These are phyloP conservation scores for Echria macrotheca DNA, from an alignment of 495 filamentous ascomycete species.

Conservation along the genomic window DNA sequence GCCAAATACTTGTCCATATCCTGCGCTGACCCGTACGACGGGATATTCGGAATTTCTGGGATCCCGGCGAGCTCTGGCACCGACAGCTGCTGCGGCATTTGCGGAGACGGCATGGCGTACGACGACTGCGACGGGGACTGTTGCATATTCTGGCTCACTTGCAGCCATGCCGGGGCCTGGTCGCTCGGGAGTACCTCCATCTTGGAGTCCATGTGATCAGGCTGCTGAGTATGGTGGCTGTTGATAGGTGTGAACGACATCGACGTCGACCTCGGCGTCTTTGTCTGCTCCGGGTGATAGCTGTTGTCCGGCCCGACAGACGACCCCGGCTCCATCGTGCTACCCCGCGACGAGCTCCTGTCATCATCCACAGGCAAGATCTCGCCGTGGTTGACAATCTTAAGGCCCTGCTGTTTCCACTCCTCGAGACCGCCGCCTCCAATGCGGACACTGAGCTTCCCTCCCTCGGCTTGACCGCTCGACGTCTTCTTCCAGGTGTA, in stretches of 20 bases:
- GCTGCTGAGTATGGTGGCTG: conserved; percentile 25
- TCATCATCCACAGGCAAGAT: conserved; percentile 30
- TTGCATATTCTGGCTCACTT: conserved; percentile 2
- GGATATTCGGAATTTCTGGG: conserved; percentile 10
- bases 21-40: conserved; percentile 16
- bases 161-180: background rate
- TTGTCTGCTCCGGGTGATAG: conserved; percentile 18
- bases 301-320: conserved; percentile 20
- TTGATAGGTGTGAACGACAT: conserved; percentile 50
- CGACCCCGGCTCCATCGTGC: conserved; percentile 24
- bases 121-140: conserved; percentile 15
- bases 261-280: conserved; percentile 25
- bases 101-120: conserved; percentile 14
- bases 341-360: conserved; percentile 27
- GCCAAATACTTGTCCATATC: conserved; percentile 26
- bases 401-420: conserved; percentile 46
- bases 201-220: background rate
- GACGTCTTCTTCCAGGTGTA: conserved; percentile 22
- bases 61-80: background rate
- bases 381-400: conserved; percentile 39
- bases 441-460: conserved; percentile 40
- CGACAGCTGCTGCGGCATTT: conserved; percentile 9
- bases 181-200: background rate
- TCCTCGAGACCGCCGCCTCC: conserved; percentile 65
- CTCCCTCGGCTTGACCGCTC: conserved; percentile 9